These are phyloP conservation scores for Ricinus communis DNA, from an alignment of 345 rosid genomes.

Conservation along the genomic window DNA sequence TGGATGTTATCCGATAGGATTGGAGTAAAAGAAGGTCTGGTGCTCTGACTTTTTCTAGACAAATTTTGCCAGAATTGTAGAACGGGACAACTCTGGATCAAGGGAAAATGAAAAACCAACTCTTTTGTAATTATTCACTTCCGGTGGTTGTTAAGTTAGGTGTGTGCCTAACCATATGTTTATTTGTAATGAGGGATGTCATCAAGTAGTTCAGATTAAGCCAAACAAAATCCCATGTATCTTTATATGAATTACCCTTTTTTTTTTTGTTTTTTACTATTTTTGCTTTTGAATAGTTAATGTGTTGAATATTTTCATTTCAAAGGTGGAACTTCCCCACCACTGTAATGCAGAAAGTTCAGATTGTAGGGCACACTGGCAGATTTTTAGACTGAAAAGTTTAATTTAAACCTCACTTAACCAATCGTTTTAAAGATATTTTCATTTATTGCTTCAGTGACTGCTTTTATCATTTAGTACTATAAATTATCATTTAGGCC, in stretches of 20 bases:
- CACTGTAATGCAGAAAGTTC: not conserved
- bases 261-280: not conserved
- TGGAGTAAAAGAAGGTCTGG: slow-evolving; percentile 43
- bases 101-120: slow-evolving; percentile 15
- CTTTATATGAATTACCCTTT: too few species aligned
- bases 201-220: not conserved
- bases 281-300: not conserved
- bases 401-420: slow-evolving; percentile 4
- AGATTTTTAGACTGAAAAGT: not conserved
- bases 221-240: not conserved
- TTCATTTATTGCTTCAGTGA: not conserved
- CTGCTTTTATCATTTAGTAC: too few species aligned
- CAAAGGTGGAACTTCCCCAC: not conserved
- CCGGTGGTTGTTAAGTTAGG: slow-evolving; percentile 5
- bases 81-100: not conserved
- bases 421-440: not conserved
- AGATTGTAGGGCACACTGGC: not conserved
- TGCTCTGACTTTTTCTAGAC: slow-evolving; percentile 46
- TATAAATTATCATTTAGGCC: too few species aligned
- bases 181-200: not conserved
- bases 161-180: not conserved
- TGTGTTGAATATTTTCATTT: not conserved
- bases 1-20: slow-evolving; percentile 30
- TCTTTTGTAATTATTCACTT: not conserved
- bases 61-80: slow-evolving; percentile 1